Evolutionary conservation across 2,329 filamentous ascomycete species (phyloP).

Genomic region (Chrysosporium queenslandicum): DNA sequence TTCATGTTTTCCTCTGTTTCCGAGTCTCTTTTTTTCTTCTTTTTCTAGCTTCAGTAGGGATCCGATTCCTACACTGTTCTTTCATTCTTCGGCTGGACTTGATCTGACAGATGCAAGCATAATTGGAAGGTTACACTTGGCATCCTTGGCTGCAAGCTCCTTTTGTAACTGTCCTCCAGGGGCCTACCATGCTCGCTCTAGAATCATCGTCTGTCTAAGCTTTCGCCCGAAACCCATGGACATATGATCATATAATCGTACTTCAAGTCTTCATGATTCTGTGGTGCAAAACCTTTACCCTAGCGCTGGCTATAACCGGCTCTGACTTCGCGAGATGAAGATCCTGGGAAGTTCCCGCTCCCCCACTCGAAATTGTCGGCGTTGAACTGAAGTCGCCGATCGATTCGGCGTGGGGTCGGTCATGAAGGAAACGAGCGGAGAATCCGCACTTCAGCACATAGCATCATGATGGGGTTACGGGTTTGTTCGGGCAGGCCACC

Average conservation of each 20-base stretch:
- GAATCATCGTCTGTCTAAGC: not conserved
- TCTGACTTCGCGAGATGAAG: not conserved
- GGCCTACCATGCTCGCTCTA: conserved; percentile 1
- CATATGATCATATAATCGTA: not conserved
- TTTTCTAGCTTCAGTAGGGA: not conserved
- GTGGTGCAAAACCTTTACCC: not conserved
- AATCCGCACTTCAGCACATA: too few relatives aligned
- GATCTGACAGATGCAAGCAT: not conserved
- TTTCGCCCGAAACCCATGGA: not conserved
- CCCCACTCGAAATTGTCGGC: not conserved
- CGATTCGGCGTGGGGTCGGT: not conserved
- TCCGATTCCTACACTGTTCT: not conserved
- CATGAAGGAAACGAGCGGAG: not conserved
- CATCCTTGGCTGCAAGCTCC: not conserved
- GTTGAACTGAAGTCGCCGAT: not conserved
- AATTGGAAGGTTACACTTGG: conserved; percentile 12
- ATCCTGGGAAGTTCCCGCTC: not conserved
- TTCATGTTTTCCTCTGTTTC: too few relatives aligned
- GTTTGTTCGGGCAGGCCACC: not conserved
- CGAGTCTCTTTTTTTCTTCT: not conserved
- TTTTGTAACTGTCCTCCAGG: not conserved
- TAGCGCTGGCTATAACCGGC: not conserved
- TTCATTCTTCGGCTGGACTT: not conserved
- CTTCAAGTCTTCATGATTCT: not conserved
- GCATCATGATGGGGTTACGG: not conserved